Percentiles rank a stretch among this genome's conserved stretches.
phyloP scores from a whole-genome alignment of 2,329 filamentous ascomycete genomes.

The Aschersonia sp. region DNA sequence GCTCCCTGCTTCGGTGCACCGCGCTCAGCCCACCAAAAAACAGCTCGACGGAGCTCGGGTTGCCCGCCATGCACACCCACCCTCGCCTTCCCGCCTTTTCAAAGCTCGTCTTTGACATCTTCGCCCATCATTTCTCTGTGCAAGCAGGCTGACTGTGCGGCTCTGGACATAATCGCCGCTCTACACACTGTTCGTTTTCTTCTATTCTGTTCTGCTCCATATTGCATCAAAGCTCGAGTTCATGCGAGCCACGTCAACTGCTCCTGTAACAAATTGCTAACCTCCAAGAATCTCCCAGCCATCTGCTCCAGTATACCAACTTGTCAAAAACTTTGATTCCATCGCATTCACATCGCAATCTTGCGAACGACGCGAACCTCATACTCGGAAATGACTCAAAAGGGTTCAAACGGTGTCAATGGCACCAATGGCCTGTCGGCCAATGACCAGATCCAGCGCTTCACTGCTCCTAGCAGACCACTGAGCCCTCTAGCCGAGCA shows the following conservation, averaged over 20 bases:
- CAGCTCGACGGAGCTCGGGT: background rate
- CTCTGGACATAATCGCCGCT: background rate
- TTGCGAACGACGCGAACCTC: background rate
- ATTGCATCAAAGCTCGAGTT: background rate
- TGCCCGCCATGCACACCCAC: background rate
- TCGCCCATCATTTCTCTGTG: background rate
- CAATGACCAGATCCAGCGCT: constrained; percentile 98
- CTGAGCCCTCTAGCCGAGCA: constrained; percentile 78
- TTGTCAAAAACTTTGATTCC: background rate
- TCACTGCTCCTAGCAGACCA: constrained; percentile 82
- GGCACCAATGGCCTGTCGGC: constrained; percentile 49
- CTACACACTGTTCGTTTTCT: background rate
- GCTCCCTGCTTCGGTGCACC: background rate
- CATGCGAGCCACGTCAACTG: no score
- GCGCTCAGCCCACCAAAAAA: background rate
- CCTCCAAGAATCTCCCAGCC: no score
- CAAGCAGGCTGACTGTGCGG: background rate
- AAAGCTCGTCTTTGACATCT: background rate
- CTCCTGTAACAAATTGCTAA: no score
- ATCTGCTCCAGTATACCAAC: no score
- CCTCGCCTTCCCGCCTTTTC: background rate
- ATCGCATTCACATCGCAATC: background rate
- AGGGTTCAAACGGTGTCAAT: constrained; percentile 33
- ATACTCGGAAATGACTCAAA: constrained; percentile 31
- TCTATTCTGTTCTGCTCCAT: background rate